Evolutionary conservation across 1,139 yeast species (phyloP), one percentile per base, ranked within the genome.

Genomic region (Suhomyces guaymorum): DNA sequence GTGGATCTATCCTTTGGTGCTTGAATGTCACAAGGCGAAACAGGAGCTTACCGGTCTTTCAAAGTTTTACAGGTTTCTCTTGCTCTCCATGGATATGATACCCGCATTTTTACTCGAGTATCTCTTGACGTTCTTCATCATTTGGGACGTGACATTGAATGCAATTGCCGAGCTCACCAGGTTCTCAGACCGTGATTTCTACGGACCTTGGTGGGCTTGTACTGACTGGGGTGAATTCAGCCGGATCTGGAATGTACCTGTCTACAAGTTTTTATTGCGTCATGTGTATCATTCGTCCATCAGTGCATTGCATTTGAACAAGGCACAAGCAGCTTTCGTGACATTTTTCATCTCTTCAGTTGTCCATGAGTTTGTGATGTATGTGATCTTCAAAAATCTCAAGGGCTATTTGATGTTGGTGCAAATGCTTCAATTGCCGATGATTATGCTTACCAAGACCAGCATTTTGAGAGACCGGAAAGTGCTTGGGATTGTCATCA

Each of bases 161-260:
- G 83, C 84, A 12, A 77, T 92, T 49, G 97, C 96, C 0, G 98
- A 92, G 56, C 65, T 92, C 28, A 82, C 95, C 13, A 52, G 73
- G 35, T 92, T 82, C 60, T 96, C 90, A 2, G 97, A 92, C 55
- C 75, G 98, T 27, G 86, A 84, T 47, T 92, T 92, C 57, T 92
- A 92, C 52, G 95, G 95, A 3, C 87, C 89, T 27, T 92, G 98
- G 98, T 92, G 97, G 98, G 87, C 92, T 48, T 86, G 95, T 47
- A 80, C 85, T 18, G 83, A 89, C 32, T 92, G 97, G 96, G 89
- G 86, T 38, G 92, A 89, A 55, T 92, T 86, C 62, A 85, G 97
- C 7, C 75, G 97, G 46, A 80, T 86, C 46, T 94, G 99, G 98
- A 92, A 92, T 56, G 75, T 79, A 7, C 97, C 97, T 0, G 97